Conservation (phyloP, 2,329 filamentous ascomycete genomes). For the Hypoxylon sp. region DNA sequence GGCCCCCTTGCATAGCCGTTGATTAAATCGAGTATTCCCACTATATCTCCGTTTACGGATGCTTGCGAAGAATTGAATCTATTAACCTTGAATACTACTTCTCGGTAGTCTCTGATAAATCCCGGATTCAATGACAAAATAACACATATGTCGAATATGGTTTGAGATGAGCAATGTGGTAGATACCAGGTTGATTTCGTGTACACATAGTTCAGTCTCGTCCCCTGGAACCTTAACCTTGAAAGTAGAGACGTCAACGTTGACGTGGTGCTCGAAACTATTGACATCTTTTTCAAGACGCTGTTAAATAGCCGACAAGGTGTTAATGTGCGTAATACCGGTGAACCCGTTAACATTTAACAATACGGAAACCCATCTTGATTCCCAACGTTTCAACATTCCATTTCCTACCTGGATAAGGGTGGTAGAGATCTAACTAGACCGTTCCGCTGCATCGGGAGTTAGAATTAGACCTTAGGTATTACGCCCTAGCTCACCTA, state of each 20-base stretch:
- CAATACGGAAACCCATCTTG: neutral
- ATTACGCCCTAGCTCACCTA: slow-evolving; percentile 23
- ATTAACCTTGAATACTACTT: neutral
- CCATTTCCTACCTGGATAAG: neutral
- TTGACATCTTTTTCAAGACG: neutral
- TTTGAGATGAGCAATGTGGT: neutral
- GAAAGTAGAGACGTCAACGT: neutral
- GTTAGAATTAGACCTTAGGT: slow-evolving; percentile 6
- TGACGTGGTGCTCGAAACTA: neutral
- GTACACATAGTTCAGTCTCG: neutral
- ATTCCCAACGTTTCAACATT: slow-evolving; percentile 9
- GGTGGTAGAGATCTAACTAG: slow-evolving; percentile 14
- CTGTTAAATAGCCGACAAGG: slow-evolving; percentile 3
- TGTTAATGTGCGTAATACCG: slow-evolving; percentile 2
- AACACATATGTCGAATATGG: neutral
- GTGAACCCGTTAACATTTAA: slow-evolving; percentile 6
- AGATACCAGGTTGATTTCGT: neutral
- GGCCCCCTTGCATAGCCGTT: slow-evolving; percentile 8
- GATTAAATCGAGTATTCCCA: slow-evolving; percentile 7
- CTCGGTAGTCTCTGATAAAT: neutral
- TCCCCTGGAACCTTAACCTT: neutral
- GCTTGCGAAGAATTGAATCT: neutral
- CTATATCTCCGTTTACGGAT: neutral
- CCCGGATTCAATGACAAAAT: neutral
- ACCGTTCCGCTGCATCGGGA: slow-evolving; percentile 28